Evolutionary conservation across 345 rosid genomes (phyloP), one percentile per base, ranked within the genome.

Genomic region (Acer negundo): DNA sequence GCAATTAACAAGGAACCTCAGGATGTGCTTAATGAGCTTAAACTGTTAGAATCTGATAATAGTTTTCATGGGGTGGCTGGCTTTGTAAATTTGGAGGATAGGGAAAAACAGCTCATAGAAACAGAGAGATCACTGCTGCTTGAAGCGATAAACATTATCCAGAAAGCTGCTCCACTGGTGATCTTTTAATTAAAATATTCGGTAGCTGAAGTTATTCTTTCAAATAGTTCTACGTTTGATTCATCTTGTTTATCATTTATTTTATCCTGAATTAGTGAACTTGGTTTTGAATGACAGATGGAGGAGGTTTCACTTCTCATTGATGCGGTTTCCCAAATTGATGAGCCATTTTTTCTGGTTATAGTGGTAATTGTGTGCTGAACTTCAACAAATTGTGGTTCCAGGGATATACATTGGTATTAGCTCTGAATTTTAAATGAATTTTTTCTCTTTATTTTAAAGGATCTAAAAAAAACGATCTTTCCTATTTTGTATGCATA

Each of bases 341-440:
- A 96, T 85, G 97, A 92, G 89, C 98, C 99, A 44, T 91, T 94
- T 90, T 87, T 94, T 62, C 91, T 92, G 97, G 98, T 87, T 77
- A 94, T 96, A 91, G 98, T 92, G 97, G 98, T 96, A 96, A 94
- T 91, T 89, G 94, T 87, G 98, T 89, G 97, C 97, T 92, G 95
- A 96, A 90, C 93, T 90, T 86, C 99, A 80, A 89, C 92, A 89
- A 92, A 90, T 88, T 96, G 92, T 94, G 97, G 97, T 92, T 90
- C 97, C 93, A 85, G 89, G 97, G 85, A 90, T 90, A 86, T 96
- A 79, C 88, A 85, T 91, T 87, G 97, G 93, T 94, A 94, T 92
- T 91, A 88, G 94, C 98, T 91, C 97, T 87, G 73, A 85, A 87
- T 91, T 93, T 90, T 85, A 83, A 78, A 81, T 68, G 77, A 87